A percentile compares a stretch with the other conserved stretches of the same genome.
These are phyloP conservation scores for Fusarium nurragi DNA, from an alignment of 2,329 filamentous ascomycete genomes.

Conservation along the genomic window DNA sequence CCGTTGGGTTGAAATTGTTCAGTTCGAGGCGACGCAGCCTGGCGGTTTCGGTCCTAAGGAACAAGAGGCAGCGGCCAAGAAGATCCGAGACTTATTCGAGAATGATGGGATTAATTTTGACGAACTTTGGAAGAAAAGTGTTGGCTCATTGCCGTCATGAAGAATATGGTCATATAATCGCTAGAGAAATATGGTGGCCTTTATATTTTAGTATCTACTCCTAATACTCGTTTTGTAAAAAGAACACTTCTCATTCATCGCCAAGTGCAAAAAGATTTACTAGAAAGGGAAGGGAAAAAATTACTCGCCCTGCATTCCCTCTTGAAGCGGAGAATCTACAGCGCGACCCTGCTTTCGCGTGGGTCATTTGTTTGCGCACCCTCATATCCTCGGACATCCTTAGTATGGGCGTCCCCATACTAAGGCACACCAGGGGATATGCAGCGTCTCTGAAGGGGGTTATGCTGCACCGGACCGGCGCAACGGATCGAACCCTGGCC, in stretches of 20 bases:
- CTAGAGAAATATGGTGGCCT: background rate
- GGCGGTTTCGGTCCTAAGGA: slow-evolving; percentile 80
- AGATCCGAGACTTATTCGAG: slow-evolving; percentile 80
- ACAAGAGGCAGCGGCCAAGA: slow-evolving; percentile 75
- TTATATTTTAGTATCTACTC: background rate
- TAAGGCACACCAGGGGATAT: slow-evolving; percentile 30
- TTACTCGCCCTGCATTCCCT: slow-evolving; percentile 24
- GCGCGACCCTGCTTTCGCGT: slow-evolving; percentile 45
- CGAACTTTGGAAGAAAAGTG: slow-evolving; percentile 73
- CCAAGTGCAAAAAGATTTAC: background rate
- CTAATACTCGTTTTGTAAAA: background rate
- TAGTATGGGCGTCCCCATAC: slow-evolving; percentile 11
- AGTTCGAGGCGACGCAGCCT: slow-evolving; percentile 82
- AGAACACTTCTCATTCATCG: background rate
- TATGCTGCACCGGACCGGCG: background rate
- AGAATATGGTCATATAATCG: background rate
- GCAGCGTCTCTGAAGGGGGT: slow-evolving; percentile 37
- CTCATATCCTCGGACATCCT: slow-evolving; percentile 33
- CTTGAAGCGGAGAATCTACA: slow-evolving; percentile 39
- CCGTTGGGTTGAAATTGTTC: slow-evolving; percentile 90
- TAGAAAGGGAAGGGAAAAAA: background rate
- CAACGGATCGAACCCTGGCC: slow-evolving; percentile 11
- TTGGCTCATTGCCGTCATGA: slow-evolving; percentile 8
- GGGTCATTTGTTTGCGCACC: slow-evolving; percentile 44
- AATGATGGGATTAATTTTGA: slow-evolving; percentile 84